Evolutionary conservation across 768 basidiomycete genomes (phyloP).

Genomic region (Boletus reticuloceps): DNA sequence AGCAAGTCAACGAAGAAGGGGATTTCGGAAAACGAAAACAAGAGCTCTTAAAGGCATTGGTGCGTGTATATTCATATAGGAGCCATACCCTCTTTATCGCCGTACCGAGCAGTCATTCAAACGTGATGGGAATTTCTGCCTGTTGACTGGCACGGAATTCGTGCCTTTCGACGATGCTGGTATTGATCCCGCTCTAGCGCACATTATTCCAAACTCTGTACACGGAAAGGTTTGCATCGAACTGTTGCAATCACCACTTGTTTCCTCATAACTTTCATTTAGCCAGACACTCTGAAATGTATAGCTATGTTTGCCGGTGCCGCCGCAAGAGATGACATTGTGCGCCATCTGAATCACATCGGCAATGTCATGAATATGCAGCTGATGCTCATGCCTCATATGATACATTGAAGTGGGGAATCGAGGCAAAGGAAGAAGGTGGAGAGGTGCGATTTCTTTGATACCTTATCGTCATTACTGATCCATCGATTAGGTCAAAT

Average conservation of each 20-base stretch:
- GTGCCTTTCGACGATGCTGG: neutral
- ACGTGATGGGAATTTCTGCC: neutral
- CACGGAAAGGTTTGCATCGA: too few relatives aligned
- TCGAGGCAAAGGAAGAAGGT: constrained; percentile 1
- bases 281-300: neutral
- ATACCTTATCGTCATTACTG: neutral
- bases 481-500: neutral
- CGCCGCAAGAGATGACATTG: neutral
- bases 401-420: neutral
- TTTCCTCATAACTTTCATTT: neutral
- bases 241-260: neutral
- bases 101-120: neutral
- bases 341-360: neutral
- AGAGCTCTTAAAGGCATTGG: constrained; percentile 3
- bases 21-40: neutral
- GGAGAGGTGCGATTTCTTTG: neutral
- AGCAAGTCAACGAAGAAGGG: neutral
- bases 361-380: constrained; percentile 4
- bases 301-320: constrained; percentile 4
- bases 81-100: neutral
- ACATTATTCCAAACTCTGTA: too few relatives aligned
- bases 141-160: neutral
- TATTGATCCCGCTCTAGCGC: neutral
- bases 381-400: neutral
- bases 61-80: neutral